Evolutionary conservation across 2,329 filamentous ascomycete genomes (phyloP).

Genomic region (Madurella fahalii): DNA sequence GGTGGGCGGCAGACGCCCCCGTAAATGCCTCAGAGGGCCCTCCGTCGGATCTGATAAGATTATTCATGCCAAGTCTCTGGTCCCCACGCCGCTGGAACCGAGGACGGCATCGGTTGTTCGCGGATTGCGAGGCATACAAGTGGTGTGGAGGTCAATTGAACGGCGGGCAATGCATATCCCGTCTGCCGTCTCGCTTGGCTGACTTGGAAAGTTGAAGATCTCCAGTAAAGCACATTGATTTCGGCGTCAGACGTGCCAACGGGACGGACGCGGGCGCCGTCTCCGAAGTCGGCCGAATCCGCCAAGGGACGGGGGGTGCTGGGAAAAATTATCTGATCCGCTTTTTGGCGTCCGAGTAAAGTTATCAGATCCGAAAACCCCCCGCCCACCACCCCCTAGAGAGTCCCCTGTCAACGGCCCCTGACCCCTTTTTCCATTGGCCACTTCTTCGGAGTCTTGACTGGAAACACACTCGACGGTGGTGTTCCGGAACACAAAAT

Average conservation of each 20-base stretch:
- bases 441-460: not conserved
- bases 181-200: not conserved
- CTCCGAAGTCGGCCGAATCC: constrained; percentile 25
- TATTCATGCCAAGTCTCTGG: constrained; percentile 25
- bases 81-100: constrained; percentile 5
- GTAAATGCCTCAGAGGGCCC: constrained; percentile 22
- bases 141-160: too few species aligned
- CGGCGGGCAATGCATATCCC: not conserved
- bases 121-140: too few species aligned
- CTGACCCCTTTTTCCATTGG: constrained; percentile 16
- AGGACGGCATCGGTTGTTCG: not conserved
- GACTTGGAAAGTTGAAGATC: not conserved
- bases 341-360: constrained; percentile 26
- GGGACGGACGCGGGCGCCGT: not conserved
- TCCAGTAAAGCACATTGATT: not conserved
- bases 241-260: not conserved
- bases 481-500: not conserved
- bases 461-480: constrained; percentile 2
- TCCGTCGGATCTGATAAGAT: constrained; percentile 26
- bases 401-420: constrained; percentile 1
- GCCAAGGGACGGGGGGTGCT: constrained; percentile 5
- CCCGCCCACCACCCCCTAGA: constrained; percentile 1
- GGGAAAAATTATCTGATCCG: constrained; percentile 31
- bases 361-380: constrained; percentile 33
- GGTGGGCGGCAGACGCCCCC: constrained; percentile 5